These are phyloP conservation scores for Physaria fendleri DNA, from an alignment of 345 rosid species.

Conservation along the genomic window DNA sequence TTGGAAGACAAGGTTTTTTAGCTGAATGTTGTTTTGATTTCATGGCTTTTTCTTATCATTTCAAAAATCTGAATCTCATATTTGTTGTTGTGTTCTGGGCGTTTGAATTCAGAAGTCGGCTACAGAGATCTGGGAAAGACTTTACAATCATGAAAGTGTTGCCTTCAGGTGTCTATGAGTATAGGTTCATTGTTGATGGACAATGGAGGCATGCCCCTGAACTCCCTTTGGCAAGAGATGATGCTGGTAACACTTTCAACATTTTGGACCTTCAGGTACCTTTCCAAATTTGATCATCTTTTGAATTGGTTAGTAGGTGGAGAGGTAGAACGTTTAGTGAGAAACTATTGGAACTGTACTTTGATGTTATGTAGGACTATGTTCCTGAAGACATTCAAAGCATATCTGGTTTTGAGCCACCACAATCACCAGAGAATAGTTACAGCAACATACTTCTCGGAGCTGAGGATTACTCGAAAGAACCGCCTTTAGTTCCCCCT, in stretches of 20 bases:
- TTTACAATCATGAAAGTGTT: slow-evolving; percentile 88
- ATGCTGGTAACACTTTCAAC: slow-evolving; percentile 70
- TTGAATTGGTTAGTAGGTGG: background rate
- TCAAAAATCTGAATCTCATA: slow-evolving; percentile 1
- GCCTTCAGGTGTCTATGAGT: slow-evolving; percentile 93
- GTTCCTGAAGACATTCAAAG: slow-evolving; percentile 93
- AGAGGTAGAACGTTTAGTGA: background rate
- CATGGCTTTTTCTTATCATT: background rate
- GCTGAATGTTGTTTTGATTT: background rate
- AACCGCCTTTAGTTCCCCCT: slow-evolving; percentile 84
- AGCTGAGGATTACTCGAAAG: slow-evolving; percentile 85
- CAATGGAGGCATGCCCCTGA: slow-evolving; percentile 82
- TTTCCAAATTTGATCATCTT: background rate
- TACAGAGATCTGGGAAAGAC: slow-evolving; percentile 95
- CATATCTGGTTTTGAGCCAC: slow-evolving; percentile 87
- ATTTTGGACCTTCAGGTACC: slow-evolving; percentile 82
- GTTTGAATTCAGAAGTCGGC: slow-evolving; percentile 61
- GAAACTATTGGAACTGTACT: slow-evolving; percentile 8
- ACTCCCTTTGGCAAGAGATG: slow-evolving; percentile 77
- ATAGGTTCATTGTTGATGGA: slow-evolving; percentile 89
- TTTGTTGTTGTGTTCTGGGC: background rate
- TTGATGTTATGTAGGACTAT: slow-evolving; percentile 55
- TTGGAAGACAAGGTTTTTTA: slow-evolving; percentile 76
- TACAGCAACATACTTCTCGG: slow-evolving; percentile 64
- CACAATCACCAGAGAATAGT: slow-evolving; percentile 86